Evolutionary conservation across 2,329 filamentous ascomycete species (phyloP).

Genomic region (Juglanconis oblonga): DNA sequence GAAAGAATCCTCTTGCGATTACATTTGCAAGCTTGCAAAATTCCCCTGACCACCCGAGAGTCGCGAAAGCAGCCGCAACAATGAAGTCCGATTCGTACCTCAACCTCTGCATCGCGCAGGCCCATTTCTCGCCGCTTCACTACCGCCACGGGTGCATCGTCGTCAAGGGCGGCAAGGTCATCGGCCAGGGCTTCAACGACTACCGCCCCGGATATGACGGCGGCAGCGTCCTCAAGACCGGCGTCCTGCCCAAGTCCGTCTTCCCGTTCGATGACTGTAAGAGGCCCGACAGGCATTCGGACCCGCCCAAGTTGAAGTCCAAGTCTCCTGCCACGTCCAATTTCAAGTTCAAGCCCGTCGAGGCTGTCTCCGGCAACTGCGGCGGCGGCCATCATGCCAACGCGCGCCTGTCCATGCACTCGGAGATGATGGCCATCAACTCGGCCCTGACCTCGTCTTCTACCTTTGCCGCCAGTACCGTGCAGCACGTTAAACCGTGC

Average conservation of each 20-base stretch:
- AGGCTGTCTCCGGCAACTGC: constrained; percentile 25
- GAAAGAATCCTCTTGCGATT: no score
- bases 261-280: constrained; percentile 34
- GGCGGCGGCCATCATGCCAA: constrained; percentile 36
- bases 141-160: constrained; percentile 46
- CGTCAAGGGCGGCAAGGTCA: constrained; percentile 50
- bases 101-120: constrained; percentile 49
- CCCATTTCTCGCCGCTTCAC: constrained; percentile 44
- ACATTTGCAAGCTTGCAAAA: neutral
- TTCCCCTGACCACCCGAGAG: neutral
- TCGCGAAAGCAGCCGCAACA: neutral
- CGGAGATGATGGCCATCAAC: constrained; percentile 55
- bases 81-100: constrained; percentile 40
- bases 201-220: constrained; percentile 47
- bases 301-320: constrained; percentile 28
- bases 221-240: constrained; percentile 44
- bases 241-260: constrained; percentile 32
- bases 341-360: constrained; percentile 36
- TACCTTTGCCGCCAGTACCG: constrained; percentile 37
- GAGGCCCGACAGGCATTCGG: constrained; percentile 20
- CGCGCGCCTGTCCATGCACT: constrained; percentile 47
- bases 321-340: constrained; percentile 15
- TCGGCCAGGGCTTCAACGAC: constrained; percentile 50
- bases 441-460: constrained; percentile 44
- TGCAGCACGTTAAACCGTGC: constrained; percentile 47